Percentiles rank a stretch among this genome's conserved stretches.
These are phyloP conservation scores for Glycine soja DNA, from an alignment of 306 rosid genomes.

Conservation along the genomic window DNA sequence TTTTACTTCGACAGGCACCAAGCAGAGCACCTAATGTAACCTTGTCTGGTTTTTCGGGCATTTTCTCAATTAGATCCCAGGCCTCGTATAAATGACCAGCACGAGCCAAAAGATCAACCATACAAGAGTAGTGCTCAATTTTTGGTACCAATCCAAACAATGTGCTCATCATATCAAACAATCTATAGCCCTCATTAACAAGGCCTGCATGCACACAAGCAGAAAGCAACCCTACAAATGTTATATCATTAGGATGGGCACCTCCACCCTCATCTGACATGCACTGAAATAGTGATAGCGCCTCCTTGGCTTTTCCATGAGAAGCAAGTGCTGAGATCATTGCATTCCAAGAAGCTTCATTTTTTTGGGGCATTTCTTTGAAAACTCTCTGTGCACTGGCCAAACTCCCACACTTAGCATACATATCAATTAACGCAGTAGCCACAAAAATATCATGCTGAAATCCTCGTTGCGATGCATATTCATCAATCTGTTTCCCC, in stretches of 20 bases:
- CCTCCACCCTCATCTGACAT: conserved; percentile 70
- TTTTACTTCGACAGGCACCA: conserved; percentile 78
- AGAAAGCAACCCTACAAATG: conserved; percentile 89
- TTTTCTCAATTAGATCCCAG: conserved; percentile 78
- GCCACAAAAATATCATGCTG: conserved; percentile 72
- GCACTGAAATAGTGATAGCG: conserved; percentile 68
- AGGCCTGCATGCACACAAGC: conserved; percentile 94
- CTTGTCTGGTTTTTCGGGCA: conserved; percentile 92
- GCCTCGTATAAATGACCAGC: conserved; percentile 84
- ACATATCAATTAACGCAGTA: conserved; percentile 91
- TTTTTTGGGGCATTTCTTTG: conserved; percentile 74
- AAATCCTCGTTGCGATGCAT: conserved; percentile 71
- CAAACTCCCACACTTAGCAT: conserved; percentile 92
- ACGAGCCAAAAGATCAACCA: conserved; percentile 91
- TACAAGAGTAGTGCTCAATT: conserved; percentile 95
- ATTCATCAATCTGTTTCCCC: conserved; percentile 73
- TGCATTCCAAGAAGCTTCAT: conserved; percentile 95
- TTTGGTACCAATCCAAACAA: conserved; percentile 77
- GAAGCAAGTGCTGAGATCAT: conserved; percentile 96
- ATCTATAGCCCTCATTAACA: conserved; percentile 70
- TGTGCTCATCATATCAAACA: conserved; percentile 75
- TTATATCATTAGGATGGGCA: conserved; percentile 78
- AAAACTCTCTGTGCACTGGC: conserved; percentile 76
- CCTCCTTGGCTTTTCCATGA: conserved; percentile 85
- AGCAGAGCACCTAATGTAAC: conserved; percentile 84